Evolutionary conservation across 2,329 filamentous ascomycete genomes (phyloP), one percentile per base, ranked within the genome.

Genomic region (Pseudogymnoascus sp.): DNA sequence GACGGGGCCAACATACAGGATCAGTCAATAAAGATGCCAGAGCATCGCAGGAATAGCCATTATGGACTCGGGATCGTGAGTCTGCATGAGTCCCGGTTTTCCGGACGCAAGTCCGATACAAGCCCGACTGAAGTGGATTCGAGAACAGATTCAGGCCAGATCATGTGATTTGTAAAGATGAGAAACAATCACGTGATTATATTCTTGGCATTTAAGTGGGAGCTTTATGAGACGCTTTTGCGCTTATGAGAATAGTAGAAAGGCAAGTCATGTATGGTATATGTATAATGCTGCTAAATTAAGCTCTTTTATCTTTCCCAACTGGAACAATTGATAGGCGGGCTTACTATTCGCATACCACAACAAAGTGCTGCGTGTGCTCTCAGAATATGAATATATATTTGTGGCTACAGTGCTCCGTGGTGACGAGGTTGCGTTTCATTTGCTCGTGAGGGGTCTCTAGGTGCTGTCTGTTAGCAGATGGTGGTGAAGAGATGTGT

Each of bases 61-160:
- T 20, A 54, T 54, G 28, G 47, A 54, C 28, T 54, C 47, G 28
- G 47, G 28, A 54, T 54, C 47, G 9, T 54, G 47, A 54, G 47
- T 33, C n/a, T 20, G 47, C 47, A 54, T 54, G 47, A 54, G 47
- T 33, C 47, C 47, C 47, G 47, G 47, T 54, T 54, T 54, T 54
- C 47, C 47, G 47, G 47, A 33, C 28, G 28, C 28, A 54, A 35
- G 47, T 54, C 47, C 47, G 47, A 50, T 54, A 28, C 47, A 54
- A 54, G 47, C 20, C 47, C 47, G 47, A 54, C 28, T 54, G 47
- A 33, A 54, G 47, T 54, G 47, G 47, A 54, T 54, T 54, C 47
- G 47, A 54, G 28, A n/a, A 54, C 47, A 25, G 47, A 54, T 54
- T 54, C 28, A 35, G 28, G n/a, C n/a, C 2, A 14, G 47, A 33